Evolutionary conservation across 306 rosid genomes (phyloP).

Genomic region (Prunus davidiana): DNA sequence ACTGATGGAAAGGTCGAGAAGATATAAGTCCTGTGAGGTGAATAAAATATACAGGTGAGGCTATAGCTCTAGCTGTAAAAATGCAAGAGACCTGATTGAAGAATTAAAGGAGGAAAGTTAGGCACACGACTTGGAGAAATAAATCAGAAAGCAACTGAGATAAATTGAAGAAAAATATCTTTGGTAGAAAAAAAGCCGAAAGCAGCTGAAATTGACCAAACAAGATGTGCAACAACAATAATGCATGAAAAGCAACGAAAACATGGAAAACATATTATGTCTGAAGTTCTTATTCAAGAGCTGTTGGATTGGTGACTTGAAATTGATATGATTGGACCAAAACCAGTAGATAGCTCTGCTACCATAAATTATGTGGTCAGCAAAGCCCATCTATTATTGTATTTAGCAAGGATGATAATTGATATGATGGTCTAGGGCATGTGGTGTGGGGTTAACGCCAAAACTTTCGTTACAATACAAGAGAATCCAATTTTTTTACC

Average conservation of each 20-base stretch:
- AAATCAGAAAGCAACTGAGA: neutral
- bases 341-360: neutral
- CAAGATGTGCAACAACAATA: neutral
- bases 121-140: neutral
- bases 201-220: neutral
- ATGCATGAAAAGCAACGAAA: slow-evolving; percentile 12
- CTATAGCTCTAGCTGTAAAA: neutral
- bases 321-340: neutral
- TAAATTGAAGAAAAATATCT: no score
- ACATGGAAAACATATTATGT: neutral
- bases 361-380: neutral
- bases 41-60: neutral
- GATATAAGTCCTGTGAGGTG: neutral
- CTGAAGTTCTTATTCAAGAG: neutral
- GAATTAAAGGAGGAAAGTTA: neutral
- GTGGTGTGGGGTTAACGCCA: no score
- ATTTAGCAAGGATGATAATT: neutral
- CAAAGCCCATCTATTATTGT: neutral
- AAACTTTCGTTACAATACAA: no score
- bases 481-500: no score
- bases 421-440: neutral
- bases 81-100: neutral
- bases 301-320: neutral
- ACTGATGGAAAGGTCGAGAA: neutral
- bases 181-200: neutral